A percentile compares a stretch with the other conserved stretches of the same genome.
Conservation (phyloP, 306 rosid species). For the Canavalia ensiformis region DNA sequence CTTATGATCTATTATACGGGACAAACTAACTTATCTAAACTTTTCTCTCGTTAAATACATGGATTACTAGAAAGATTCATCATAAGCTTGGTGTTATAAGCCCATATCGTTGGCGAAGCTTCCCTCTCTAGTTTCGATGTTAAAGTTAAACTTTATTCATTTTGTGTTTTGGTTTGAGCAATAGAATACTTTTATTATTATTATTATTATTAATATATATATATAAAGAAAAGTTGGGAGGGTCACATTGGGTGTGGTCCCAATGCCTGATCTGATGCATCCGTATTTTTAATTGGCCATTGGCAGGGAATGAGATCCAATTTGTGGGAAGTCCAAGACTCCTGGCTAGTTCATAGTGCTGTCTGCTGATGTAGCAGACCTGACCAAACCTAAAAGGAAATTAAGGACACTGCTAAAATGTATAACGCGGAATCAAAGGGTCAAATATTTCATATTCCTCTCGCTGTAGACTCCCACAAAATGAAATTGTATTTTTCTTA, state of each 20-base stretch:
- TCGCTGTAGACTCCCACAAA: constrained; percentile 3
- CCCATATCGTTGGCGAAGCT: constrained; percentile 13
- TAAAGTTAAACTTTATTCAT: too few relatives aligned
- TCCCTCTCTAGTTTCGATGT: not conserved
- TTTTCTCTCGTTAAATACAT: too few relatives aligned
- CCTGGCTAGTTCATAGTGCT: not conserved
- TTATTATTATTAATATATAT: too few relatives aligned
- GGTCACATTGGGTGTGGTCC: too few relatives aligned
- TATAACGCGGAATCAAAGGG: not conserved
- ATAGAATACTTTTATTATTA: too few relatives aligned
- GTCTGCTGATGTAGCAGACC: not conserved
- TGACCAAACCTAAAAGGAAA: not conserved
- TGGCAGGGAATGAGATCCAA: too few relatives aligned
- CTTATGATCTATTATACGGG: too few relatives aligned
- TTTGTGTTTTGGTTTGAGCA: not conserved
- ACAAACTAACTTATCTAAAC: too few relatives aligned
- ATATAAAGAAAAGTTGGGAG: too few relatives aligned
- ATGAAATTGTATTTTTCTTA: constrained; percentile 18
- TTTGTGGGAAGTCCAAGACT: too few relatives aligned
- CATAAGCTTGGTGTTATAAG: not conserved
- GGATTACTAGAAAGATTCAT: not conserved
- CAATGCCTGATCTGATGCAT: too few relatives aligned
- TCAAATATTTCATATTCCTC: constrained; percentile 39
- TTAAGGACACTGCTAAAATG: not conserved
- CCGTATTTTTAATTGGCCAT: too few relatives aligned